These are phyloP conservation scores for Mortierella sp. DNA, from an alignment of 371 early-diverging fungal species.

Conservation along the genomic window DNA sequence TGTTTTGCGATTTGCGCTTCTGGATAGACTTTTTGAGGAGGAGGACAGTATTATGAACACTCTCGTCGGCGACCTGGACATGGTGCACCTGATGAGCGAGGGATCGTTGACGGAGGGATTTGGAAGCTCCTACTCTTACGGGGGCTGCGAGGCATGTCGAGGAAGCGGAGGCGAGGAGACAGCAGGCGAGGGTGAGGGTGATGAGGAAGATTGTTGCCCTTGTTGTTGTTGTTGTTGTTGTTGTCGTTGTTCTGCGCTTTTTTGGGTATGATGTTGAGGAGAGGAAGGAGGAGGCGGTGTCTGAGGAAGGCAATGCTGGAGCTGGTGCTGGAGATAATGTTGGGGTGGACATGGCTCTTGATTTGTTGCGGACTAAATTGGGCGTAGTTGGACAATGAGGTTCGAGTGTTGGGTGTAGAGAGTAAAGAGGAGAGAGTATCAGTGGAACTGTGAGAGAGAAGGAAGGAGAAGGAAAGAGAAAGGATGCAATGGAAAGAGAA, in stretches of 20 bases:
- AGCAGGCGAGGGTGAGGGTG: constrained; percentile 30
- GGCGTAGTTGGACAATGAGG: constrained; percentile 1
- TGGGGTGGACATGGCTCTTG: background rate
- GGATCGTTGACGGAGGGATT: constrained; percentile 13
- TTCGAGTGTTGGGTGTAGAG: background rate
- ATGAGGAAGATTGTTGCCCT: constrained; percentile 12
- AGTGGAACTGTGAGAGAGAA: background rate
- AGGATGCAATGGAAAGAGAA: background rate
- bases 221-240: background rate
- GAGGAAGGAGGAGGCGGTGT: background rate
- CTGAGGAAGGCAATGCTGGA: no score
- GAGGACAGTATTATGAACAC: constrained; percentile 25
- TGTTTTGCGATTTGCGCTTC: constrained; percentile 13
- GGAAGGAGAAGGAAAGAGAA: background rate
- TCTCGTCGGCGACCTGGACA: constrained; percentile 37
- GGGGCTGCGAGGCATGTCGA: constrained; percentile 14
- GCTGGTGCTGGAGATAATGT: background rate
- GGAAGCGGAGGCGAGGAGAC: constrained; percentile 12
- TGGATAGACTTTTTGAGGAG: constrained; percentile 35
- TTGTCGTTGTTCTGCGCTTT: background rate
- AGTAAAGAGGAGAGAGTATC: background rate
- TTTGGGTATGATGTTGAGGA: background rate
- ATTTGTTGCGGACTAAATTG: background rate
- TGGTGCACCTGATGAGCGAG: constrained; percentile 36
- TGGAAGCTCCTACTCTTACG: background rate